phyloP scores from a whole-genome alignment of 2,329 filamentous ascomycete species.

The Fusarium nygamai region DNA sequence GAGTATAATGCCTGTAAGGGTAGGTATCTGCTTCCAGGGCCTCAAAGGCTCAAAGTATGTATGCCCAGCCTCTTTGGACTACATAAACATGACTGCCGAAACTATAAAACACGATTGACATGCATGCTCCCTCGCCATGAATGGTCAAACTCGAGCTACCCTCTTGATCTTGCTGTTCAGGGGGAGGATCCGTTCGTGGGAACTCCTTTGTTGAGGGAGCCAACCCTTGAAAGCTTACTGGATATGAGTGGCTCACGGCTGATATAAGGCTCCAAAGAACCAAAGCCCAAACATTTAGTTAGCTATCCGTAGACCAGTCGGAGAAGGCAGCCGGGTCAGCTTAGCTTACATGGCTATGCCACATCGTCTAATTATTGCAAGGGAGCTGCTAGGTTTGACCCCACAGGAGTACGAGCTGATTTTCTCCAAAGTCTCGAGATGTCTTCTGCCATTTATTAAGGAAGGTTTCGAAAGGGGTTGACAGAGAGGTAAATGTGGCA shows the following conservation, averaged over 20 bases:
- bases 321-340: slow-evolving; percentile 16
- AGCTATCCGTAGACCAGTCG: slow-evolving; percentile 1
- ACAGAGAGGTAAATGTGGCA: neutral
- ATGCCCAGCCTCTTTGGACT: neutral
- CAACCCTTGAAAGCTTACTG: slow-evolving; percentile 5
- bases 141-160: neutral
- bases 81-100: neutral
- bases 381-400: slow-evolving; percentile 26
- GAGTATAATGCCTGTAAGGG: neutral
- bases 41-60: neutral
- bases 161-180: slow-evolving; percentile 7
- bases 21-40: neutral
- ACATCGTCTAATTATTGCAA: slow-evolving; percentile 23
- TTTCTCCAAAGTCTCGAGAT: slow-evolving; percentile 5
- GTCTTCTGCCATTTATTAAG: neutral
- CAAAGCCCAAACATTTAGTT: slow-evolving; percentile 11
- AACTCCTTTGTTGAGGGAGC: neutral
- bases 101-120: neutral
- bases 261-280: neutral
- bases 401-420: slow-evolving; percentile 22
- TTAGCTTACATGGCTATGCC: slow-evolving; percentile 34
- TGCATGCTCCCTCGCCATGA: neutral
- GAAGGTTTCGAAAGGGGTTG: neutral
- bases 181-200: slow-evolving; percentile 9
- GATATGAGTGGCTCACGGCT: slow-evolving; percentile 12